Conservation (phyloP, 2,329 filamentous ascomycete species). For the Diaporthe helianthi region DNA sequence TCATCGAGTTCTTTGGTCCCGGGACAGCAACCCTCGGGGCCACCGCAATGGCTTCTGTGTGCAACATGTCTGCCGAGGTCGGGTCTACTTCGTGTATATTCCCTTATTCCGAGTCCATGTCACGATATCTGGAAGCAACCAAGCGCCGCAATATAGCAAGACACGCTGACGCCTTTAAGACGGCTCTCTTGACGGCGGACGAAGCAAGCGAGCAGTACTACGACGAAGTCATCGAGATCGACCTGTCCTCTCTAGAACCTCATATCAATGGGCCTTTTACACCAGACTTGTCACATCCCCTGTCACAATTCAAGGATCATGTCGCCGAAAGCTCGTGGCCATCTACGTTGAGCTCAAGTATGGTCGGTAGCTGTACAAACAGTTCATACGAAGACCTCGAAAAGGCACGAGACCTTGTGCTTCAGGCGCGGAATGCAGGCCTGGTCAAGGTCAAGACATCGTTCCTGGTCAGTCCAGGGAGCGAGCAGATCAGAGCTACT, state of each 20-base stretch:
- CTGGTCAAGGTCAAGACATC: constrained; percentile 80
- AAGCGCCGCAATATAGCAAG: constrained; percentile 75
- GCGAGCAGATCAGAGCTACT: constrained; percentile 95
- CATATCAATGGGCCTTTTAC: constrained; percentile 98
- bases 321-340: constrained; percentile 90
- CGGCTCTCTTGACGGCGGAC: constrained; percentile 60
- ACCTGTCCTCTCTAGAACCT: constrained; percentile 88
- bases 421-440: constrained; percentile 86
- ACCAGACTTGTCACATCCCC: constrained; percentile 89
- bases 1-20: constrained; percentile 93
- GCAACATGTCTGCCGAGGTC: constrained; percentile 90
- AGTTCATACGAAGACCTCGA: constrained; percentile 99
- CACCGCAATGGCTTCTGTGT: constrained; percentile 92
- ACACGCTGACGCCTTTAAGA: constrained; percentile 69
- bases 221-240: constrained; percentile 88
- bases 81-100: constrained; percentile 94
- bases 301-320: constrained; percentile 87
- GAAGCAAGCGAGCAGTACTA: constrained; percentile 86
- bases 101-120: constrained; percentile 85
- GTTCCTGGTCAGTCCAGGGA: constrained; percentile 96
- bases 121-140: constrained; percentile 86
- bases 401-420: constrained; percentile 88
- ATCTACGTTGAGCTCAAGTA: constrained; percentile 84
- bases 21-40: constrained; percentile 88
- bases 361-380: constrained; percentile 99